A percentile compares a stretch with the other conserved stretches of the same genome.
Conservation (phyloP, 2,329 filamentous ascomycete species). For the Nemania sp. region DNA sequence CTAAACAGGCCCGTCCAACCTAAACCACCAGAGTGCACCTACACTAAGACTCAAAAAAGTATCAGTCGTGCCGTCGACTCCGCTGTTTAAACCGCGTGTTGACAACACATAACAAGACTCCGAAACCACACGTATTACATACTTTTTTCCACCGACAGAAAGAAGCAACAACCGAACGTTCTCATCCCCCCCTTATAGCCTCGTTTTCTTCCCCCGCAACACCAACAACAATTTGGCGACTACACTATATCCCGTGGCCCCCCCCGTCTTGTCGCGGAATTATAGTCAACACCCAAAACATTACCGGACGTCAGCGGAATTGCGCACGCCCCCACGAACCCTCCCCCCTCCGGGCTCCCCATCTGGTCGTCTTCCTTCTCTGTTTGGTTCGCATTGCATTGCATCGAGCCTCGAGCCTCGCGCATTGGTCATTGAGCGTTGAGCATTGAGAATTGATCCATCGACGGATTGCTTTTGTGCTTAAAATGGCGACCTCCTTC, state of each 20-base stretch:
- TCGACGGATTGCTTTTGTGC: not conserved
- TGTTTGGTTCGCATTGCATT: slow-evolving; percentile 14
- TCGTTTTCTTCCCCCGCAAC: not conserved
- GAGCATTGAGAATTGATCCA: too few species aligned
- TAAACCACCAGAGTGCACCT: too few species aligned
- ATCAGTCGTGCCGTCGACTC: not conserved
- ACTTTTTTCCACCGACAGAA: not conserved
- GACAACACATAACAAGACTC: slow-evolving; percentile 17
- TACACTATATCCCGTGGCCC: not conserved
- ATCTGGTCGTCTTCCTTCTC: not conserved
- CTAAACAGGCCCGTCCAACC: too few species aligned
- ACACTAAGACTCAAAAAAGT: not conserved
- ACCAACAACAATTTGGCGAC: not conserved
- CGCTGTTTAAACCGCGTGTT: slow-evolving; percentile 8
- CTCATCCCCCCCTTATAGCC: not conserved
- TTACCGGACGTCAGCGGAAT: slow-evolving; percentile 8
- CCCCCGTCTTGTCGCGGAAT: not conserved
- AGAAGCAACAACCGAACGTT: not conserved
- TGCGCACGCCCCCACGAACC: too few species aligned
- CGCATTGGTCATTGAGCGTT: not conserved
- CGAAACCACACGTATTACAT: not conserved
- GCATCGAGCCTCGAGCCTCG: too few species aligned
- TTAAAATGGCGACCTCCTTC: slow-evolving; percentile 20
- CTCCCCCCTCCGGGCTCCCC: too few species aligned
- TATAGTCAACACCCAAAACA: not conserved